A percentile compares a stretch with the other conserved stretches of the same genome.
Evolutionary conservation across 2,329 filamentous ascomycete species (phyloP).

Genomic region (Fusarium sp.): DNA sequence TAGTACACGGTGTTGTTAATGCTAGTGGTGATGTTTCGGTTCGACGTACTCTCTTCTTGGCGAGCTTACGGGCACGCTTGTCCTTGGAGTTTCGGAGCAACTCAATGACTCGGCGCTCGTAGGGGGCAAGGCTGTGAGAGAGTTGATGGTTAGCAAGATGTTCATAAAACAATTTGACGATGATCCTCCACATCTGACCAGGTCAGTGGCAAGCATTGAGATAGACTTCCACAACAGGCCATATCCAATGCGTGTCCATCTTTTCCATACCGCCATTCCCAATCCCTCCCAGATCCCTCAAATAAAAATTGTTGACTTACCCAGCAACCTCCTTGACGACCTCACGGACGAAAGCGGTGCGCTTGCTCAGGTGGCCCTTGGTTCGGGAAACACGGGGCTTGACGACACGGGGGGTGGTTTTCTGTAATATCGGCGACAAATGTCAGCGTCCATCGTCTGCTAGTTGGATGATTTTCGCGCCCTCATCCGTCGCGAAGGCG

Average conservation of each 20-base stretch:
- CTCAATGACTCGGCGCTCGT: conserved; percentile 99
- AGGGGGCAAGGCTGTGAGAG: conserved; percentile 80
- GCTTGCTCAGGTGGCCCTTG: conserved; percentile 97
- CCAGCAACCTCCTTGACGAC: conserved; percentile 99
- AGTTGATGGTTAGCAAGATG: conserved; percentile 48
- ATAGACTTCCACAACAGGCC: not conserved
- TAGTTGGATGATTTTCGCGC: conserved; percentile 37
- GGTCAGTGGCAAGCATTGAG: not conserved
- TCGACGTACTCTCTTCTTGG: conserved; percentile 93
- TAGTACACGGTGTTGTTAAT: conserved; percentile 38
- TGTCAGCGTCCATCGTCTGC: conserved; percentile 77
- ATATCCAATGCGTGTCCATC: not conserved
- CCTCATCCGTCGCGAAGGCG: conserved; percentile 49
- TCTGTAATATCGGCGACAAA: conserved; percentile 69
- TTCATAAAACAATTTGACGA: not conserved
- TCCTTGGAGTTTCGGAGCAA: conserved; percentile 99
- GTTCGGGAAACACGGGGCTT: conserved; percentile 86
- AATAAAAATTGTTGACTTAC: conserved; percentile 66
- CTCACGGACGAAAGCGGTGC: conserved; percentile 96
- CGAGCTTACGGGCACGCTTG: conserved; percentile 98
- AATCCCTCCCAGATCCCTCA: not conserved
- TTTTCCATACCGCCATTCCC: not conserved
- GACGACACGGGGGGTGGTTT: conserved; percentile 83
- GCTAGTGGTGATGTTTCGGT: not conserved
- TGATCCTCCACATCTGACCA: not conserved